Evolutionary conservation across 202 grass and related monocot species (phyloP), one percentile per base, ranked within the genome.

Genomic region (Elaeis oleifera): DNA sequence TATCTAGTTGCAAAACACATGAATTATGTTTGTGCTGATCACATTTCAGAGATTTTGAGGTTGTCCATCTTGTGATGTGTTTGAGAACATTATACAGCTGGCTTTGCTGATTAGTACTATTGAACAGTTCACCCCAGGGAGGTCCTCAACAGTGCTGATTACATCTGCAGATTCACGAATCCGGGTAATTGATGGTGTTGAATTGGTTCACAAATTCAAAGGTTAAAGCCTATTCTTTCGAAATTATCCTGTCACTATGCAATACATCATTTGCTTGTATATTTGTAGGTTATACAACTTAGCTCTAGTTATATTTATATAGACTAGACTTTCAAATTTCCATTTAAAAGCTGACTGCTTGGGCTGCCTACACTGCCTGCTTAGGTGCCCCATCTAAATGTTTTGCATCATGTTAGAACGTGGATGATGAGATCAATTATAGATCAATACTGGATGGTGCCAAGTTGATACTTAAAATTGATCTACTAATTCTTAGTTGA

Each of bases 81-180:
- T 64, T 65, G 59, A 25, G 49, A 64, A 64, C 24, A 67, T 61
- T 36, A 36, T 6, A 50, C 51, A 63, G 29, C 21, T 70, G 36
- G 71, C 16, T 79, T 72, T 64, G 54, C 71, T 50, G 76, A 79
- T 75, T 18, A 68, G 50, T 68, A 23, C 76, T 74, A 16, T 68
- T 70, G n/a, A 85, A 81, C 78, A 96, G 91, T 90, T 96, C 67
- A 57, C 86, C n/a, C 84, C 92, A 74, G 79, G 88, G 44, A 89
- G 61, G 79, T 75, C 79, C 70, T 91, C 88, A 21, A 97, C 81
- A 74, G 84, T 97, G 63, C 69, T 97, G 71, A 79, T 97, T 61
- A 89, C 87, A 70, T 91, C 84, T 58, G 92, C 92, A 25, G 88
- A 91, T 86, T 97, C 92, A 80, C 80, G 84, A 64, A 83, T 97